phyloP scores from a whole-genome alignment of 768 basidiomycete species.

The Trametes punicea region DNA sequence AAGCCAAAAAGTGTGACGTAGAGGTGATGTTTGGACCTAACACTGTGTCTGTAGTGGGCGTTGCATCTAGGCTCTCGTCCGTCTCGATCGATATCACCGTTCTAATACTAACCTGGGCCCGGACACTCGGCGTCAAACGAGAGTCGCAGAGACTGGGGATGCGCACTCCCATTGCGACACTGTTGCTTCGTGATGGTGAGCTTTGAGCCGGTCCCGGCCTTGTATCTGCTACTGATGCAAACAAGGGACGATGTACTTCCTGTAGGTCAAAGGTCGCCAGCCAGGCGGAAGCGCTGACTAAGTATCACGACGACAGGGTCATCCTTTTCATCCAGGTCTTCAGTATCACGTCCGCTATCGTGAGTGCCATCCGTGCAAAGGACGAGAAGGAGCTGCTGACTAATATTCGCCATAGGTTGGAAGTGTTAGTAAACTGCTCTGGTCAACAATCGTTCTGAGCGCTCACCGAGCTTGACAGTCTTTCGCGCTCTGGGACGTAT shows the following conservation, averaged over 20 bases:
- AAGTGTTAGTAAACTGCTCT: not conserved
- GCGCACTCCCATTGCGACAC: slow-evolving; percentile 11
- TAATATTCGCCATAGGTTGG: slow-evolving; percentile 3
- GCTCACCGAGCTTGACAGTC: not conserved
- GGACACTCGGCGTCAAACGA: slow-evolving; percentile 11
- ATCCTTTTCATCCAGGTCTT: slow-evolving; percentile 15
- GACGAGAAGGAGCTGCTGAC: not conserved
- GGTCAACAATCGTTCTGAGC: not conserved
- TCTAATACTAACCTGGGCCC: slow-evolving; percentile 13
- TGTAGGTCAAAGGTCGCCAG: not conserved
- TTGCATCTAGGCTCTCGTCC: not conserved
- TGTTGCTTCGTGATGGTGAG: slow-evolving; percentile 18
- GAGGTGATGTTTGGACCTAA: too few species aligned
- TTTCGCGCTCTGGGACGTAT: slow-evolving; percentile 15
- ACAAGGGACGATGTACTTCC: slow-evolving; percentile 15
- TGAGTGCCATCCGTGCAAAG: not conserved
- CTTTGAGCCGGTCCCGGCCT: too few species aligned
- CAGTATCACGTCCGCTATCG: slow-evolving; percentile 6
- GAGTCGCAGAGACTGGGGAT: slow-evolving; percentile 12
- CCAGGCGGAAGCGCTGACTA: not conserved
- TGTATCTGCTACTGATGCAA: too few species aligned
- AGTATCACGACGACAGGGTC: not conserved
- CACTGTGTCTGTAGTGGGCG: not conserved
- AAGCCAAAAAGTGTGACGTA: too few species aligned
- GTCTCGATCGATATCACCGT: slow-evolving; percentile 4